phyloP scores from a whole-genome alignment of 2,329 filamentous ascomycete genomes.

The Diplocarpon mali region DNA sequence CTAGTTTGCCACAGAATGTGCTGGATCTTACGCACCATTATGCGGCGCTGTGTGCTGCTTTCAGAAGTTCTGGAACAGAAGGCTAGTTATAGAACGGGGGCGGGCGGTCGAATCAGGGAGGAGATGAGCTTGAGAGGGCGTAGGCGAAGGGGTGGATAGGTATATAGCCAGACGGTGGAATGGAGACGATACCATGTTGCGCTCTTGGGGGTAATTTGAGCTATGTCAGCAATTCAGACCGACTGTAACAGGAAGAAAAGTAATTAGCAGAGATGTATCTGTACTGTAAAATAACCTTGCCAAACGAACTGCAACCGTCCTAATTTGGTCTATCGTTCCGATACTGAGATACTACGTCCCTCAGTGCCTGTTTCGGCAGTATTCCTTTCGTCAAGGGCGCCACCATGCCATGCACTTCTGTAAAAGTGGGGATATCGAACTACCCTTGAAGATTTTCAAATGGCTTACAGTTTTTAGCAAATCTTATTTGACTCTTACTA shows the following conservation, averaged over 20 bases:
- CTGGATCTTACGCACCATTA: conserved; percentile 95
- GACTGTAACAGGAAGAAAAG: not conserved
- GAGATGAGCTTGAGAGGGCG: not conserved
- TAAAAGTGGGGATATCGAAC: no score
- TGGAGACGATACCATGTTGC: not conserved
- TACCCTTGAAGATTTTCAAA: no score
- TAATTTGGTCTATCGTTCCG: no score
- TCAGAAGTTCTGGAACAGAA: conserved; percentile 69
- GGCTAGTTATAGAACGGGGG: conserved; percentile 12
- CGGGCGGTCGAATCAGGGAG: not conserved
- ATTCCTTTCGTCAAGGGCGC: no score
- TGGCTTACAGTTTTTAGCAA: no score
- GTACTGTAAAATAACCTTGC: not conserved
- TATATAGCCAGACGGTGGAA: not conserved
- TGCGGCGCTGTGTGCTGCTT: conserved; percentile 85
- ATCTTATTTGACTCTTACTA: no score
- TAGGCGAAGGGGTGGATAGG: not conserved
- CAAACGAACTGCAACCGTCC: not conserved
- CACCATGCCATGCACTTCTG: no score
- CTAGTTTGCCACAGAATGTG: conserved; percentile 83
- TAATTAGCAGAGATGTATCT: not conserved
- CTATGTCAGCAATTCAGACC: not conserved
- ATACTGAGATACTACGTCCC: no score
- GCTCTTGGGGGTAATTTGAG: not conserved
- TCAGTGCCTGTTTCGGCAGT: no score